Conservation (phyloP, 176 grass and related monocot species). For the Canna indica region DNA sequence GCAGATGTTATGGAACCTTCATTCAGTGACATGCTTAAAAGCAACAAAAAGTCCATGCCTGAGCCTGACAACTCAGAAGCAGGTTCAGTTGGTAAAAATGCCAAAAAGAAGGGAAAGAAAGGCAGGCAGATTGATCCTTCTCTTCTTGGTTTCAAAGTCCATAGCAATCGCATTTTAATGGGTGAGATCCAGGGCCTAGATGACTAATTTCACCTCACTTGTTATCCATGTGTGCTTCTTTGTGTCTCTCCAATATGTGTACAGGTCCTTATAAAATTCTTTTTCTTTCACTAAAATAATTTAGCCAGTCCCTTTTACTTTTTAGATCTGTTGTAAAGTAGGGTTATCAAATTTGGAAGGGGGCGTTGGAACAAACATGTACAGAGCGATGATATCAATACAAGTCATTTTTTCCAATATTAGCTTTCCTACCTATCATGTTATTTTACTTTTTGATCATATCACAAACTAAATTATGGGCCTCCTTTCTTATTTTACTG, state of each 20-base stretch:
- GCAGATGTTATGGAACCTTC: conserved; percentile 49
- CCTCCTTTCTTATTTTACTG: too few species aligned
- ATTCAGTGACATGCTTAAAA: conserved; percentile 90
- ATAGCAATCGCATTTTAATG: conserved; percentile 98
- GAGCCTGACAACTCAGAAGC: conserved; percentile 29
- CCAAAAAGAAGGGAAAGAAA: conserved; percentile 90
- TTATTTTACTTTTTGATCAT: too few species aligned
- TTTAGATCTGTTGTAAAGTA: not conserved
- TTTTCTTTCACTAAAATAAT: not conserved
- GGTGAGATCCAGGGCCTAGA: conserved; percentile 87
- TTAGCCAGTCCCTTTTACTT: not conserved
- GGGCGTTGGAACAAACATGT: not conserved
- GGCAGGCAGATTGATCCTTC: conserved; percentile 96
- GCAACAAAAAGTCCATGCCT: conserved; percentile 62
- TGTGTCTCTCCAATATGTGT: not conserved
- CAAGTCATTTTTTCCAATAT: too few species aligned
- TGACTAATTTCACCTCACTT: too few species aligned
- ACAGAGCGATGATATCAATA: not conserved
- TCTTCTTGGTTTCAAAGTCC: conserved; percentile 95
- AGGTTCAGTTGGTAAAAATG: conserved; percentile 43
- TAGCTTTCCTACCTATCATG: too few species aligned
- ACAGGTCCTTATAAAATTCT: not conserved
- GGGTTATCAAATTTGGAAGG: not conserved
- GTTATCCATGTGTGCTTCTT: too few species aligned
- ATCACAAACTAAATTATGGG: too few species aligned